Percentiles rank a stretch among this genome's conserved stretches.
Evolutionary conservation across 2,329 filamentous ascomycete species (phyloP).

Genomic region (Colletotrichum siamense): DNA sequence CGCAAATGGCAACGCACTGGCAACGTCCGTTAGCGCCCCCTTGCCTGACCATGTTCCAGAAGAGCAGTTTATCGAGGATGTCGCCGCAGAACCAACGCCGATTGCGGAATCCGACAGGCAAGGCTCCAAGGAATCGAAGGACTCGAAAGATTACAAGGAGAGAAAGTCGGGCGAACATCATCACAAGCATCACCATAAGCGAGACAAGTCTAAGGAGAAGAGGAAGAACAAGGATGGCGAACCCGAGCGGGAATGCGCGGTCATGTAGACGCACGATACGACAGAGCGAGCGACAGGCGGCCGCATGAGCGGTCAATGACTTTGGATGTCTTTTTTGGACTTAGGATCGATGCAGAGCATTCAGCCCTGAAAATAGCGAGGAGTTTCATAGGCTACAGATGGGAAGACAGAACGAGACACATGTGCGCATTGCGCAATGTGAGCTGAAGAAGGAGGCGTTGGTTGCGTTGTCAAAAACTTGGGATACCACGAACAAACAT

Average conservation of each 20-base stretch:
- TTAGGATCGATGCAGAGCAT: neutral
- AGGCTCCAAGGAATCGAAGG: slow-evolving; percentile 20
- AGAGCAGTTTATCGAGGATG: slow-evolving; percentile 24
- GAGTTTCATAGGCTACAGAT: slow-evolving; percentile 8
- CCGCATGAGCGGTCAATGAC: neutral
- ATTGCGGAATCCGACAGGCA: slow-evolving; percentile 16
- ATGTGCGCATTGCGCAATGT: neutral
- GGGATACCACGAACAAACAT: slow-evolving; percentile 9
- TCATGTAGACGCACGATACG: slow-evolving; percentile 44
- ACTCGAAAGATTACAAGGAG: slow-evolving; percentile 15
- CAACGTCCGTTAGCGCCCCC: slow-evolving; percentile 8
- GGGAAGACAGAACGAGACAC: neutral
- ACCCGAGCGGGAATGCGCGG: slow-evolving; percentile 52
- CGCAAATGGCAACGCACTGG: slow-evolving; percentile 16
- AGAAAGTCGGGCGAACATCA: slow-evolving; percentile 24
- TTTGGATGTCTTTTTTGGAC: neutral
- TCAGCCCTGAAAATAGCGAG: slow-evolving; percentile 4
- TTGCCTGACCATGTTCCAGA: slow-evolving; percentile 13
- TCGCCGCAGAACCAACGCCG: neutral
- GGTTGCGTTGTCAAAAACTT: neutral
- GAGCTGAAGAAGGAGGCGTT: neutral
- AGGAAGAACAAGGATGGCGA: slow-evolving; percentile 36
- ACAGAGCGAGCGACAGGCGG: neutral
- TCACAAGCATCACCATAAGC: slow-evolving; percentile 37
- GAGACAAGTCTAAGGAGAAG: slow-evolving; percentile 43